These are phyloP conservation scores for Dothiorella sarmentorum DNA, from an alignment of 2,329 filamentous ascomycete genomes.

Conservation along the genomic window DNA sequence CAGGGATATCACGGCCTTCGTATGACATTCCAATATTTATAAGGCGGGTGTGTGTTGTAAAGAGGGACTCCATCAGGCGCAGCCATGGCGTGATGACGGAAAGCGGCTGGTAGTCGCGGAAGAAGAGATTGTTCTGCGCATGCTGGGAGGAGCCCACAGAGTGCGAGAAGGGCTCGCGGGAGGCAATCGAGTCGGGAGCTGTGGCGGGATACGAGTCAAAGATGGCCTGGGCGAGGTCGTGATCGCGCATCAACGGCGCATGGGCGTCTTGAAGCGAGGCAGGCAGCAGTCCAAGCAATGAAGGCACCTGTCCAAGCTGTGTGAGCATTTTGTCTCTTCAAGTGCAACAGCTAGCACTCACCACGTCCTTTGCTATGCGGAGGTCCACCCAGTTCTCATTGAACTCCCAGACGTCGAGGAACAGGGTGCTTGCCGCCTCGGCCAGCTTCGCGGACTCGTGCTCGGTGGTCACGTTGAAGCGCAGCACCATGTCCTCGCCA, in stretches of 20 bases:
- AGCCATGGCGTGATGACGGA: conserved; percentile 89
- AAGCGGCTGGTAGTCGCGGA: conserved; percentile 85
- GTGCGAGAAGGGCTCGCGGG: conserved; percentile 27
- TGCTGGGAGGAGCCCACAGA: conserved; percentile 29
- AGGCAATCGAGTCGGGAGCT: conserved; percentile 30
- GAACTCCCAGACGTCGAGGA: conserved; percentile 89
- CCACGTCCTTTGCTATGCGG: conserved; percentile 69
- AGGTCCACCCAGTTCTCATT: conserved; percentile 81
- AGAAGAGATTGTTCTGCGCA: conserved; percentile 65
- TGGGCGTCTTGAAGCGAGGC: conserved; percentile 67
- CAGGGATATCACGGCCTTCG: conserved; percentile 82
- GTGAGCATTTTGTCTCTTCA: neutral
- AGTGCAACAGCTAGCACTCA: conserved; percentile 42
- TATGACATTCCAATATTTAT: conserved; percentile 79
- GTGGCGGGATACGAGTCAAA: conserved; percentile 67
- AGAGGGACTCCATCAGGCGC: conserved; percentile 83
- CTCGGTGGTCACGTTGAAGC: conserved; percentile 72
- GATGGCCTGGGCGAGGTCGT: conserved; percentile 66
- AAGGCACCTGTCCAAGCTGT: conserved; percentile 51
- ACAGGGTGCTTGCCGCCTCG: conserved; percentile 69
- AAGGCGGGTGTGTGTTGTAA: conserved; percentile 71
- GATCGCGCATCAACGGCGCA: conserved; percentile 72
- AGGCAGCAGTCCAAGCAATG: conserved; percentile 75
- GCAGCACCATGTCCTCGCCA: conserved; percentile 77
- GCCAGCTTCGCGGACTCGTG: conserved; percentile 68